These are phyloP conservation scores for Dactylis glomerata DNA, from an alignment of 176 grass and related monocot genomes.

Conservation along the genomic window DNA sequence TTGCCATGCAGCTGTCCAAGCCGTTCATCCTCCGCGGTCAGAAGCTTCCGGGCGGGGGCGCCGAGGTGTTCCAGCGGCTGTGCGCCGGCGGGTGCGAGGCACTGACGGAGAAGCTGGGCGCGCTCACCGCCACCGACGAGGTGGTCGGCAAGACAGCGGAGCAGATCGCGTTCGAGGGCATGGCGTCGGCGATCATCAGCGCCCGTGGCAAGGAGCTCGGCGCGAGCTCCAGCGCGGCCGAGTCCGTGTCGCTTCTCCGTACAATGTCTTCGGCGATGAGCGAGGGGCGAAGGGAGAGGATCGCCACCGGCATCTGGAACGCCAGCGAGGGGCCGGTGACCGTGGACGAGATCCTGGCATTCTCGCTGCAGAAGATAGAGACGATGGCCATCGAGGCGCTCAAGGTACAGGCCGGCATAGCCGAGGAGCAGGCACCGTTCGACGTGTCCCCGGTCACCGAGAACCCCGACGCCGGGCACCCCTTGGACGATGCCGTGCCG, in stretches of 20 bases:
- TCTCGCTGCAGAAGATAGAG: conserved; percentile 83
- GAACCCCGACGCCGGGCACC: conserved; percentile 5
- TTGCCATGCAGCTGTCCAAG: conserved; percentile 89
- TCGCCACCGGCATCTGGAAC: conserved; percentile 79
- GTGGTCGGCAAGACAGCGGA: conserved; percentile 85
- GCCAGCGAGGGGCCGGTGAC: conserved; percentile 41
- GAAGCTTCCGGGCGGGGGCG: conserved; percentile 46
- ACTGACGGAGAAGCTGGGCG: conserved; percentile 34
- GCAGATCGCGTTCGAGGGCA: conserved; percentile 91
- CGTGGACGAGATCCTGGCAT: conserved; percentile 62
- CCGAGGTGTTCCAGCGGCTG: conserved; percentile 73
- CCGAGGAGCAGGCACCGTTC: conserved; percentile 67
- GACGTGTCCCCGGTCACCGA: conserved; percentile 39
- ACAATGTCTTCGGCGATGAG: conserved; percentile 56
- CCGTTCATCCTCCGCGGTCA: conserved; percentile 60
- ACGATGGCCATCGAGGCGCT: conserved; percentile 71
- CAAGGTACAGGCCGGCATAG: conserved; percentile 73
- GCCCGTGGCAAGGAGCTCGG: conserved; percentile 62
- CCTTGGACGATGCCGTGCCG: conserved; percentile 55
- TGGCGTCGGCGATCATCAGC: conserved; percentile 75
- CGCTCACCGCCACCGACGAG: conserved; percentile 64
- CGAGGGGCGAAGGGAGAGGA: conserved; percentile 55
- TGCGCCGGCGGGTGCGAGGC: conserved; percentile 44
- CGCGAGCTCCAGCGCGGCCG: conserved; percentile 60
- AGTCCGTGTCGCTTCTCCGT: conserved; percentile 49